Base-by-base conservation (phyloP, 139 green algal genomes). In the Micractinium conductrix region DNA sequence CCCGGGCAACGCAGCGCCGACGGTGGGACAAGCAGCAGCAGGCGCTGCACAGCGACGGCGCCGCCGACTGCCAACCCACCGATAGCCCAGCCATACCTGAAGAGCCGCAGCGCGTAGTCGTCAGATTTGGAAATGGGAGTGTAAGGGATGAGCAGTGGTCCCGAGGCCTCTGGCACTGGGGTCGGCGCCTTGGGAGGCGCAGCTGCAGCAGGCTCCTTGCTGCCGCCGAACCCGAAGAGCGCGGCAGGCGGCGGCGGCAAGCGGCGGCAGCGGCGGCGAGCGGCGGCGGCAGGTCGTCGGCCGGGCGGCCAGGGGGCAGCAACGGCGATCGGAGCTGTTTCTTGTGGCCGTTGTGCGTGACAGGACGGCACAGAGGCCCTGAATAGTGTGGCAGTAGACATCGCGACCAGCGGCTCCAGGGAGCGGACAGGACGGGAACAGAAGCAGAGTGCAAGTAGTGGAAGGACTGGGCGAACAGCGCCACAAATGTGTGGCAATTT, bases 101-200 rank as follows among this genome's bases (percentile, higher is more conserved):
- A 40, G 55, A 74, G 76, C 30, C 84, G 76, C 21, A 86, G 55
- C 1, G 44, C 42, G 68, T 86, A 86, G 3, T 68, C 74, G 10
- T n/a, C 14, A 53, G 37, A 60, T 63, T 88, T 88, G 26, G 80
- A 33, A 21, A 88, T 55, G 48, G 84, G 84, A 0, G 65, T 80
- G 38, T 68, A 88, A 28, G 84, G 78, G 42, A 88, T 80, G 58
- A 88, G 55, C 38, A 82, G 24, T 1, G 76, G 38, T 0, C 58
- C 62, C 4, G 30, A n/a, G n/a, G n/a, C 21, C 24, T 55, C 81
- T 6, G 58, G 9, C 37, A 16, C 35, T 65, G 79, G n/a, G 12
- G 79, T 38, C 70, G 79, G 38, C 60, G 48, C 37, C 8, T 70
- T 14, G 0, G 45, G 17, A 16, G 45, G 44, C 19, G 50, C 14